Evolutionary conservation across 2,329 filamentous ascomycete species (phyloP).

Genomic region (Verticillium nubilum): DNA sequence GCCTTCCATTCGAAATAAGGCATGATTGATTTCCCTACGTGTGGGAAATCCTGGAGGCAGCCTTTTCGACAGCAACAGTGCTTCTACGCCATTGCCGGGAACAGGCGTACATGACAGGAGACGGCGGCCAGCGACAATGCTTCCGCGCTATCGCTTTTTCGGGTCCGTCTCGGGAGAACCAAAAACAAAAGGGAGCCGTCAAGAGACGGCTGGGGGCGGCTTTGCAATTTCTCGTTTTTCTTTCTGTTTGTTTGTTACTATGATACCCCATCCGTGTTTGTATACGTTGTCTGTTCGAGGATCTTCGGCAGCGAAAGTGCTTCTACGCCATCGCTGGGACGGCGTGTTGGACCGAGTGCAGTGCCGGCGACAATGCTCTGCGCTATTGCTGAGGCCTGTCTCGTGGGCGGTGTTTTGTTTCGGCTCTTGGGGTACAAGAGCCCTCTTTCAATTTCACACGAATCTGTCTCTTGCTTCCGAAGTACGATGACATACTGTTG

Average conservation of each 20-base stretch:
- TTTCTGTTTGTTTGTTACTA: conserved; percentile 27
- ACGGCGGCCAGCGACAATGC: conserved; percentile 43
- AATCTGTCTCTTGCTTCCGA: not conserved
- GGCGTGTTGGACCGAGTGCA: conserved; percentile 39
- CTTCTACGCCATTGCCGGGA: conserved; percentile 41
- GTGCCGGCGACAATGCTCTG: conserved; percentile 45
- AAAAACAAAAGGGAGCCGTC: not conserved
- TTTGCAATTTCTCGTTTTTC: conserved; percentile 12
- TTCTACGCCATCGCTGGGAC: conserved; percentile 41
- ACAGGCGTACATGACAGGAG: conserved; percentile 38
- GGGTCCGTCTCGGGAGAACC: conserved; percentile 10
- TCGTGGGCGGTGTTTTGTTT: conserved; percentile 10
- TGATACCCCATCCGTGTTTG: conserved; percentile 52
- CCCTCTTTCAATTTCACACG: not conserved
- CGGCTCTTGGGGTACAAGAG: not conserved
- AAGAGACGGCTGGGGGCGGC: not conserved
- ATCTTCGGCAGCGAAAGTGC: conserved; percentile 34
- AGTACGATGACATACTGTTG: not conserved
- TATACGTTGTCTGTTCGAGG: conserved; percentile 38
- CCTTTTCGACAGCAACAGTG: conserved; percentile 32
- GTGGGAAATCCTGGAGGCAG: conserved; percentile 8
- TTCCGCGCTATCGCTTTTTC: conserved; percentile 41
- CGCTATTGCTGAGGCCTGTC: conserved; percentile 37
- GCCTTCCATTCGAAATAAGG: conserved; percentile 20
- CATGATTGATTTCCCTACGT: not conserved